Percentiles rank a stretch among this genome's conserved stretches.
Evolutionary conservation across 139 green algal genomes (phyloP).

Genomic region (Desmodesmus armatus): DNA sequence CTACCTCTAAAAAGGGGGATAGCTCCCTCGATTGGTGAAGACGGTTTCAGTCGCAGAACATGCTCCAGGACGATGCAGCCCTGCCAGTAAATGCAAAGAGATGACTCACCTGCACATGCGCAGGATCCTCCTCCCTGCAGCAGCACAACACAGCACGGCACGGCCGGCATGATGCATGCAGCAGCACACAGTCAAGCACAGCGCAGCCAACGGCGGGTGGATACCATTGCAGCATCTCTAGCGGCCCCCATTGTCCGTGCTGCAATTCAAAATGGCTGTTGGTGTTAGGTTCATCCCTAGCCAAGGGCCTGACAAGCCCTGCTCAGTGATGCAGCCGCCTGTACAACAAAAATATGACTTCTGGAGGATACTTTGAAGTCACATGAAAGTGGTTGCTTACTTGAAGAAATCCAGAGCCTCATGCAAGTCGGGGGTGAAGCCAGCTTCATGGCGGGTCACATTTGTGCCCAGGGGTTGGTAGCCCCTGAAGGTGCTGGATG

Average conservation of each 20-base stretch:
- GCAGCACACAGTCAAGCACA: background rate
- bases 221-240: too few relatives aligned
- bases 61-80: too few relatives aligned
- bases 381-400: background rate
- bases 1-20: too few relatives aligned
- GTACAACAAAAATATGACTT: too few relatives aligned
- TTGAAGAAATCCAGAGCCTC: constrained; percentile 72
- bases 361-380: background rate
- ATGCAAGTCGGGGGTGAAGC: constrained; percentile 67
- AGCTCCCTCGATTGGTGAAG: too few relatives aligned
- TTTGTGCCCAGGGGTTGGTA: constrained; percentile 72
- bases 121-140: background rate
- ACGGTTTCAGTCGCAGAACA: too few relatives aligned
- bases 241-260: too few relatives aligned
- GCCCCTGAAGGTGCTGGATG: constrained; percentile 55
- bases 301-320: background rate
- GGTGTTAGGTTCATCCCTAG: too few relatives aligned
- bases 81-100: background rate
- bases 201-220: background rate
- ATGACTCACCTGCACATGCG: background rate
- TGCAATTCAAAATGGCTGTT: too few relatives aligned
- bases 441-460: constrained; percentile 65
- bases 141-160: background rate
- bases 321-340: too few relatives aligned
- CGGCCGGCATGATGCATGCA: background rate